Evolutionary conservation across 2,329 filamentous ascomycete genomes (phyloP).

Genomic region (Pseudopithomyces maydicus): DNA sequence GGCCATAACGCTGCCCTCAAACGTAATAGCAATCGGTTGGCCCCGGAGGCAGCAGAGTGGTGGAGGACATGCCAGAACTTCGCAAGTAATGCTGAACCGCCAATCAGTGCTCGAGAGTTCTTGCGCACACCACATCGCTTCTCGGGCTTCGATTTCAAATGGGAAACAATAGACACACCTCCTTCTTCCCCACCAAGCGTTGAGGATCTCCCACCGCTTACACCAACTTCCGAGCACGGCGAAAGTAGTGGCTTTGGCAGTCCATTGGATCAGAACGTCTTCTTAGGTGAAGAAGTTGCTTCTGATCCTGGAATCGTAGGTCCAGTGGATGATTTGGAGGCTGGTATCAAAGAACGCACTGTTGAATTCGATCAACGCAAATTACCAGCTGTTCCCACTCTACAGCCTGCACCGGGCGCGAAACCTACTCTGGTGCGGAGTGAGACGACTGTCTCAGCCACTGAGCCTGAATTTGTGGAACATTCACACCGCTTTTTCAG

Average conservation of each 20-base stretch:
- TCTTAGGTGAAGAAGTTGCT: constrained; percentile 5
- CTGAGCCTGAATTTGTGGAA: constrained; percentile 12
- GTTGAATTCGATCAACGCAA: constrained; percentile 29
- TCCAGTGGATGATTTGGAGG: constrained; percentile 12
- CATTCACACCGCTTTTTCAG: constrained; percentile 22
- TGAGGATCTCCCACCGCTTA: constrained; percentile 25
- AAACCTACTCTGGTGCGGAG: constrained; percentile 13
- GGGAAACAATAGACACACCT: constrained; percentile 16
- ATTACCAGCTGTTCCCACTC: constrained; percentile 22
- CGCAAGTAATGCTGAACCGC: constrained; percentile 29
- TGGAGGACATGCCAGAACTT: constrained; percentile 37
- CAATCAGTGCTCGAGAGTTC: constrained; percentile 32
- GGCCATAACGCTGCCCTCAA: constrained; percentile 12
- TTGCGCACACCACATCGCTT: constrained; percentile 29
- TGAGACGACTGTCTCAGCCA: constrained; percentile 22
- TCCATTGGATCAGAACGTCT: constrained; percentile 11
- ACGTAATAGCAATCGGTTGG: constrained; percentile 13
- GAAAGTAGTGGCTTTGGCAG: constrained; percentile 16
- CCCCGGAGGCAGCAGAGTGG: constrained; percentile 25
- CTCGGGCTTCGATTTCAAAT: constrained; percentile 30
- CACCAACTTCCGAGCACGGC: constrained; percentile 22
- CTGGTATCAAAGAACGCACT: constrained; percentile 31
- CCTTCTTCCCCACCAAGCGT: constrained; percentile 23
- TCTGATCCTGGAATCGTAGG: constrained; percentile 8
- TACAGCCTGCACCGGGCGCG: constrained; percentile 30